Base-by-base conservation (phyloP, 1,139 yeast genomes). In the Debaryomyces robertsiae region DNA sequence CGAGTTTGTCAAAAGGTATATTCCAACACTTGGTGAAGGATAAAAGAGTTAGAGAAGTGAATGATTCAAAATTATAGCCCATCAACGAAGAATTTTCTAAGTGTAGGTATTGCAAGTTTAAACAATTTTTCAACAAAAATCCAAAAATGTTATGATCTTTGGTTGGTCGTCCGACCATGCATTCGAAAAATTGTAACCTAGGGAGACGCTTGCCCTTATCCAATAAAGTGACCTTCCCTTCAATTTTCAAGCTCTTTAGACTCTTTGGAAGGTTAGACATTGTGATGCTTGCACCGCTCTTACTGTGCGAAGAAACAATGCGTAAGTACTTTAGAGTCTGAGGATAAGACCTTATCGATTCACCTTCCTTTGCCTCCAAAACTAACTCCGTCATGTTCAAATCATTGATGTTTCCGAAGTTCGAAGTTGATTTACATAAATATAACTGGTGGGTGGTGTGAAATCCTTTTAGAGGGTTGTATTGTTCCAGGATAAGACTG, bases 131-230 rank as follows among this genome's bases (percentile, higher is more conserved):
- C 11, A 16, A 16, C 16, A 32, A 16, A 32, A 32, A 32, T n/a
- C 10, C 17, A 25, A 16, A n/a, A 9, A 32, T 13, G 4, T n/a
- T 4, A 3, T 9, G 13, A 16, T 25, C n/a, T 22, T 23, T 32
- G 3, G 14, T 25, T 15, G 22, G 9, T 6, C 16, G 14, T 24
- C 18, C 6, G 10, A 10, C 15, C 22, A 10, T 25, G 16, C 36
- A 32, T 32, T 32, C 36, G 25, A 32, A 25, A 25, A 24, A 32
- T 32, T 32, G 23, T n/a, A 32, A 32, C 2, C 11, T 24, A 13
- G 36, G 30, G 2, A 32, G 25, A 9, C 2, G 15, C 13, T n/a
- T 32, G 7, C 36, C 36, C 11, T 24, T 25, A 25, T 32, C 36
- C 1, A 32, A 13, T 11, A 32, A 2, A 14, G 15, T 32, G 11